phyloP scores from a whole-genome alignment of 345 rosid species.

The Triadica sebifera region DNA sequence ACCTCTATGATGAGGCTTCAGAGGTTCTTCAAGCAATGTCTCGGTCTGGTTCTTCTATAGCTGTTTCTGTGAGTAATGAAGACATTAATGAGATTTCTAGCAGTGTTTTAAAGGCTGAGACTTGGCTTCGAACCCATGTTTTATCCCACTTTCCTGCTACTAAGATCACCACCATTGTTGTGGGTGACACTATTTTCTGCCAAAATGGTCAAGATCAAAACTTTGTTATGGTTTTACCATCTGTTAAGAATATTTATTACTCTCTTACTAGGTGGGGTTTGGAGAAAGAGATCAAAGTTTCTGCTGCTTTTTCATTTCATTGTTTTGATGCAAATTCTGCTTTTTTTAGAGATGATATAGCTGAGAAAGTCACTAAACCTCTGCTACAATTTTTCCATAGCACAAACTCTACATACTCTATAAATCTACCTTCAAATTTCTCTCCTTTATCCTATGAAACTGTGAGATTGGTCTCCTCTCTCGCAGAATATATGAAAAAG shows the following conservation, averaged over 20 bases:
- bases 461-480: constrained; percentile 22
- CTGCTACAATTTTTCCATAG: constrained; percentile 39
- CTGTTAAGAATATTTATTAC: constrained; percentile 53
- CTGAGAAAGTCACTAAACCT: constrained; percentile 33
- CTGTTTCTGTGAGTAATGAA: constrained; percentile 45
- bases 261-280: constrained; percentile 79
- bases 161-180: constrained; percentile 62
- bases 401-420: constrained; percentile 59
- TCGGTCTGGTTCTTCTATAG: constrained; percentile 35
- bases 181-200: constrained; percentile 41
- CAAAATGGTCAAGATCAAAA: constrained; percentile 35
- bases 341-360: constrained; percentile 19
- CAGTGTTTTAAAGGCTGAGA: constrained; percentile 61
- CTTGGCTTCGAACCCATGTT: constrained; percentile 64
- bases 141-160: constrained; percentile 62
- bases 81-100: constrained; percentile 51
- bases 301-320: constrained; percentile 45
- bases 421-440: constrained; percentile 37
- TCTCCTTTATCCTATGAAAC: constrained; percentile 32
- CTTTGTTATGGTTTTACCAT: constrained; percentile 41
- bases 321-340: constrained; percentile 34
- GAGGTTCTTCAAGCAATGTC: constrained; percentile 31
- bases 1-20: constrained; percentile 27
- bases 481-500: constrained; percentile 36
- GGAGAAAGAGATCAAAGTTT: constrained; percentile 57